Conservation (phyloP, 108 stramenopile species). For the Schizochytrium sp. region DNA sequence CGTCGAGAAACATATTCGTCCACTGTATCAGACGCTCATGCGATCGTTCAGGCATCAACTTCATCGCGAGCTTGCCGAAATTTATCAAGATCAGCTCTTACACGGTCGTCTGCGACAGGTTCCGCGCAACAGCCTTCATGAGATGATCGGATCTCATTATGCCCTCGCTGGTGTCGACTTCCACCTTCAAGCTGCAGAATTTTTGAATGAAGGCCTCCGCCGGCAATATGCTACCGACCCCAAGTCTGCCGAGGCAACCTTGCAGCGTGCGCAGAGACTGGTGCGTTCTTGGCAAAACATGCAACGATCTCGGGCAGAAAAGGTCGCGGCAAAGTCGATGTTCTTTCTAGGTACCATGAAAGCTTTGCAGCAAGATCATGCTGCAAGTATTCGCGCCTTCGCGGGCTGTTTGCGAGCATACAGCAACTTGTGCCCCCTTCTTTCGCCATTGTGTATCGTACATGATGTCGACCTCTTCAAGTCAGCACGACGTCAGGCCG, state of each 20-base stretch:
- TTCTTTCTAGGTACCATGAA: background rate
- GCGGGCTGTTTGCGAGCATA: background rate
- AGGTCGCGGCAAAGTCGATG: background rate
- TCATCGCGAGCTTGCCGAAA: background rate
- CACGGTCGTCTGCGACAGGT: background rate
- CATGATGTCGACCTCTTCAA: background rate
- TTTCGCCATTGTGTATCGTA: too few species aligned
- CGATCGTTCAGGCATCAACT: background rate
- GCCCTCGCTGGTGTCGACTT: background rate
- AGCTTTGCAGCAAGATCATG: background rate
- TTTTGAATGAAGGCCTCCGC: background rate
- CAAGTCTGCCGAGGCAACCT: background rate
- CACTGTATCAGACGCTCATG: background rate
- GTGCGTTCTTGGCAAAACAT: background rate
- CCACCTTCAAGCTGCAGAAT: background rate
- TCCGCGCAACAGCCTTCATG: background rate
- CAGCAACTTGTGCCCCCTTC: background rate
- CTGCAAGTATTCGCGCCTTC: background rate
- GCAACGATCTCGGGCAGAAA: background rate
- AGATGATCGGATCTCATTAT: background rate
- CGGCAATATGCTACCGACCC: background rate
- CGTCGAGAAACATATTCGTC: background rate
- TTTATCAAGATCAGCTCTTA: background rate
- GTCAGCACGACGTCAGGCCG: background rate
- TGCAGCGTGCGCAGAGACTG: background rate